These are phyloP conservation scores for Phytophthora citricola DNA, from an alignment of 352 stramenopile species.

Conservation along the genomic window DNA sequence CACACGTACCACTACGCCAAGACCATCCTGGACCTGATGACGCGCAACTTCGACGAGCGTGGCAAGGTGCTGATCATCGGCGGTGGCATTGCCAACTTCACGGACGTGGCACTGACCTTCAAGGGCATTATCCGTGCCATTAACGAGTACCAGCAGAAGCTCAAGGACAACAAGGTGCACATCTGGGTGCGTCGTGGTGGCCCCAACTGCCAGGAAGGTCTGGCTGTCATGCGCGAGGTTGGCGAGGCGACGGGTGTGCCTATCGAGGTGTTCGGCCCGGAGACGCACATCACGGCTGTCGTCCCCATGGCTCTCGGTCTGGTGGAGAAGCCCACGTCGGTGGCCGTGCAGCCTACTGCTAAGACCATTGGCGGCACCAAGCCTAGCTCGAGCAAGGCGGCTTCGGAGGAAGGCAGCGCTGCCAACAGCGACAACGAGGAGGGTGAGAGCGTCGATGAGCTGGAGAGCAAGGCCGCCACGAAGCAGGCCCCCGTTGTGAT, in stretches of 20 bases:
- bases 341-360: constrained; percentile 21
- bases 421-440: constrained; percentile 52
- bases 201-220: constrained; percentile 97
- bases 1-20: constrained; percentile 98
- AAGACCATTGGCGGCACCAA: constrained; percentile 34
- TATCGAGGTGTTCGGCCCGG: constrained; percentile 96
- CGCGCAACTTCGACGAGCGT: constrained; percentile 87
- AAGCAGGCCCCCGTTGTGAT: constrained; percentile 53
- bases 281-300: constrained; percentile 96
- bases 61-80: constrained; percentile 98
- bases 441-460: constrained; percentile 28
- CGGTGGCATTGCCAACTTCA: constrained; percentile 98
- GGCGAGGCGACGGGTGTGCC: constrained; percentile 90
- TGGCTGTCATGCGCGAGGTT: constrained; percentile 93
- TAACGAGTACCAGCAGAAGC: constrained; percentile 91
- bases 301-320: constrained; percentile 95
- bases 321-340: constrained; percentile 58
- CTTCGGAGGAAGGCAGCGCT: constrained; percentile 35
- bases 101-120: constrained; percentile 97
- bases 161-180: constrained; percentile 89
- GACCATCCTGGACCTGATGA: constrained; percentile 97
- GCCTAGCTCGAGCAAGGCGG: constrained; percentile 27
- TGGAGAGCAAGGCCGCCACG: constrained; percentile 45
- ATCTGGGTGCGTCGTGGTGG: constrained; percentile 97
- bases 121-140: constrained; percentile 97